Evolutionary conservation across 768 basidiomycete genomes (phyloP).

Genomic region (Dioszegia hungarica): DNA sequence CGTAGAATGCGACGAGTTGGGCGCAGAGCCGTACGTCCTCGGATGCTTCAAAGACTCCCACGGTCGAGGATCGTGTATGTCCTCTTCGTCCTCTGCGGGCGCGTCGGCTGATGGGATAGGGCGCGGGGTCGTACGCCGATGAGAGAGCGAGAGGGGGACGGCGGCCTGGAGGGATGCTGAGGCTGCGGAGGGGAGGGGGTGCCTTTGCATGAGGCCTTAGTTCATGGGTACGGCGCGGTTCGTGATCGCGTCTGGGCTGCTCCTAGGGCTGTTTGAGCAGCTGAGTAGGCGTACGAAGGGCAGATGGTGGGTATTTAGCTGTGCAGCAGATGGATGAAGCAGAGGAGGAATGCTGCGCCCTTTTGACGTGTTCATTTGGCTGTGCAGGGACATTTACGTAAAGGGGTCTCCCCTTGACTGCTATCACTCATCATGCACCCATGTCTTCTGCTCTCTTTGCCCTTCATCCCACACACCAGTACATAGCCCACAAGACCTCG

Average conservation of each 20-base stretch:
- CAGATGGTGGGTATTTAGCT: too few relatives aligned
- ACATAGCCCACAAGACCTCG: too few relatives aligned
- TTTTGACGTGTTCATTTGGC: too few relatives aligned
- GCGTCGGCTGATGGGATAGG: neutral
- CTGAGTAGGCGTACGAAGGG: too few relatives aligned
- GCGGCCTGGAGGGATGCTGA: slow-evolving; percentile 5
- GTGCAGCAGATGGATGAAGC: too few relatives aligned
- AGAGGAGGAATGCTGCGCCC: too few relatives aligned
- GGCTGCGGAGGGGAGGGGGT: slow-evolving; percentile 6
- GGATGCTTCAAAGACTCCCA: slow-evolving; percentile 31
- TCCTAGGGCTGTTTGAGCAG: too few relatives aligned
- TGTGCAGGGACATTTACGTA: too few relatives aligned
- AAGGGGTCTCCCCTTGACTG: too few relatives aligned
- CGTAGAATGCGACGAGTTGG: neutral
- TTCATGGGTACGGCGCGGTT: neutral
- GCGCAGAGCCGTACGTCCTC: slow-evolving; percentile 24
- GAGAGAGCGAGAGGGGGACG: neutral
- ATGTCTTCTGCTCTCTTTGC: too few relatives aligned
- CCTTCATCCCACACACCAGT: too few relatives aligned
- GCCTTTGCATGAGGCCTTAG: slow-evolving; percentile 10
- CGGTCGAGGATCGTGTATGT: slow-evolving; percentile 34
- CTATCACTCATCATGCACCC: too few relatives aligned
- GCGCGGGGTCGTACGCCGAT: neutral
- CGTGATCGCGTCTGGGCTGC: neutral
- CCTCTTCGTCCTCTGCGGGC: slow-evolving; percentile 10